Evolutionary conservation across 2,329 filamentous ascomycete species (phyloP).

Genomic region (Aspergillus melleus): DNA sequence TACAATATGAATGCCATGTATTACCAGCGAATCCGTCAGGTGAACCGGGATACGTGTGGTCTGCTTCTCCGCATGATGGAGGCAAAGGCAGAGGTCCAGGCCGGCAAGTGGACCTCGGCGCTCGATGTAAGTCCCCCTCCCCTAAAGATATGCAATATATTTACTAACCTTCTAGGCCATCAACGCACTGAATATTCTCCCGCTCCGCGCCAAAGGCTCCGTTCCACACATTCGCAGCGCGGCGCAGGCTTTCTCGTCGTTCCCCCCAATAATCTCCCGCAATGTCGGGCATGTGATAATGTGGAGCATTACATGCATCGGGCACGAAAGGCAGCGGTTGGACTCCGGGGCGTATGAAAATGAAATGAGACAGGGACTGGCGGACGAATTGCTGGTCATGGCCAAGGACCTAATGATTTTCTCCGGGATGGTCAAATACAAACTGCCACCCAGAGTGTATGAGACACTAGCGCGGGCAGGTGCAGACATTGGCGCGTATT

Average conservation of each 20-base stretch:
- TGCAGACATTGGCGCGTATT: slow-evolving; percentile 58
- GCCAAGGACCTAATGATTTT: slow-evolving; percentile 91
- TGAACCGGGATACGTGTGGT: slow-evolving; percentile 60
- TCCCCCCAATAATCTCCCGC: slow-evolving; percentile 78
- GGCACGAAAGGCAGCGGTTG: slow-evolving; percentile 72
- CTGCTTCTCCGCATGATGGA: slow-evolving; percentile 62
- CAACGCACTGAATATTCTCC: slow-evolving; percentile 72
- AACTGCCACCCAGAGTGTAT: slow-evolving; percentile 82
- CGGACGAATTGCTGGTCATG: slow-evolving; percentile 72
- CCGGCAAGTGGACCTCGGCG: slow-evolving; percentile 59
- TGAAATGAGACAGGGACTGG: slow-evolving; percentile 51
- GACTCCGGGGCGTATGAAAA: slow-evolving; percentile 69
- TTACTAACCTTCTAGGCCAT: slow-evolving; percentile 59
- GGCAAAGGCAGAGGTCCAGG: slow-evolving; percentile 60
- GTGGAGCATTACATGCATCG: slow-evolving; percentile 89
- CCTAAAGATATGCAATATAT: no score
- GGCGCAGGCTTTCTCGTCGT: slow-evolving; percentile 75
- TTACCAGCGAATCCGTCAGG: slow-evolving; percentile 58
- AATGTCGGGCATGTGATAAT: slow-evolving; percentile 89
- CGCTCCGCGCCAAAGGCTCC: slow-evolving; percentile 72
- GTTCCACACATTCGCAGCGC: slow-evolving; percentile 75
- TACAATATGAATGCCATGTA: slow-evolving; percentile 64
- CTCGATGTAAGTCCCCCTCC: slow-evolving; percentile 57
- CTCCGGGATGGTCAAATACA: slow-evolving; percentile 87
- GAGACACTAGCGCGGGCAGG: slow-evolving; percentile 83